Conservation (phyloP, 2,329 filamentous ascomycete genomes). For the Colletotrichum abscissum region DNA sequence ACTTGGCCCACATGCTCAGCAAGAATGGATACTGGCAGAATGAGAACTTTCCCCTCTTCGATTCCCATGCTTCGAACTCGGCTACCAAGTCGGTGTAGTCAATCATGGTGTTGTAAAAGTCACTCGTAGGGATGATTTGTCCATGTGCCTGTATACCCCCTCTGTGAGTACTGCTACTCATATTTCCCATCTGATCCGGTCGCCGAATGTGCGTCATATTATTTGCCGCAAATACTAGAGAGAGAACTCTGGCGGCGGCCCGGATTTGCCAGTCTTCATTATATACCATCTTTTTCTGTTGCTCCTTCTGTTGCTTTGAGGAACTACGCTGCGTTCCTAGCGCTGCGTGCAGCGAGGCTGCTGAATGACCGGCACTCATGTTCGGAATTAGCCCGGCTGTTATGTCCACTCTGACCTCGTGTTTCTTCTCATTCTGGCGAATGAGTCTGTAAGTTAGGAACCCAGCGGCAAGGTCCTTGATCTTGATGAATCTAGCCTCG, state of each 20-base stretch:
- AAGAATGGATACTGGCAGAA: slow-evolving; percentile 96
- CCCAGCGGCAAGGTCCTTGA: slow-evolving; percentile 80
- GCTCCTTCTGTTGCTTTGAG: slow-evolving; percentile 66
- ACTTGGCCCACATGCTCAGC: slow-evolving; percentile 92
- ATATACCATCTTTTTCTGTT: slow-evolving; percentile 71
- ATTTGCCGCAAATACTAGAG: slow-evolving; percentile 85
- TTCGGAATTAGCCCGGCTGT: slow-evolving; percentile 78
- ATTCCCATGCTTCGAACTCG: slow-evolving; percentile 91
- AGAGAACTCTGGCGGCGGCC: slow-evolving; percentile 82
- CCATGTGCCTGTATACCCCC: slow-evolving; percentile 62
- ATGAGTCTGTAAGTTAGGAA: slow-evolving; percentile 86
- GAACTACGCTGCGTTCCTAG: slow-evolving; percentile 65
- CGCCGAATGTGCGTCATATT: slow-evolving; percentile 59
- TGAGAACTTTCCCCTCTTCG: slow-evolving; percentile 77
- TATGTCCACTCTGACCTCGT: slow-evolving; percentile 68
- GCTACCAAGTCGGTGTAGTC: slow-evolving; percentile 87
- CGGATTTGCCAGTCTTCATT: slow-evolving; percentile 91
- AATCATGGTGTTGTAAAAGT: slow-evolving; percentile 89
- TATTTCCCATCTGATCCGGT: slow-evolving; percentile 39
- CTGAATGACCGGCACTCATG: slow-evolving; percentile 73
- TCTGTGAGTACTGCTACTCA: slow-evolving; percentile 43
- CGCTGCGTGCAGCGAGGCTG: slow-evolving; percentile 82
- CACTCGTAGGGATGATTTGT: slow-evolving; percentile 80
- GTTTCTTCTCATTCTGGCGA: slow-evolving; percentile 76
- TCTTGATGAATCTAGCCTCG: slow-evolving; percentile 72